Evolutionary conservation across 1,139 yeast genomes (phyloP), one percentile per base, ranked within the genome.

Genomic region (Hemisphaericaspora subhashii): DNA sequence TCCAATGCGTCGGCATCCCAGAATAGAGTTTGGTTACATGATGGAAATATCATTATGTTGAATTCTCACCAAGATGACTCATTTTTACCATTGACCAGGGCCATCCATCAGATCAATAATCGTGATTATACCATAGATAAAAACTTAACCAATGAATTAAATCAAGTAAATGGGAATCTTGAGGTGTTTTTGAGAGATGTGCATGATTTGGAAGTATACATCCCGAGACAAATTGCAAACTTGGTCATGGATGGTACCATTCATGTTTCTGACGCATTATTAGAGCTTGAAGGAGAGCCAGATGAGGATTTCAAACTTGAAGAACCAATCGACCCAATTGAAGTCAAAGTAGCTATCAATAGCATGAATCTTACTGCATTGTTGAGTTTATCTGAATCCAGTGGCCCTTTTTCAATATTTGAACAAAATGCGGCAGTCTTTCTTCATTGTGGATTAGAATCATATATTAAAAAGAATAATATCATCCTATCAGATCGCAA

Each of bases 331-430:
- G 87, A 82, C 5, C 72, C 33, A 13, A 33, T 80, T 43, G 87
- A 82, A 51, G 86, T 43, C 2, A 35, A 28, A 17, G 36, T 40
- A 7, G 38, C 43, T 3, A 23, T 44, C 8, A 44, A 38, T 30
- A 30, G 34, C 4, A 34, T 42, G 36, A 44, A 40, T 30, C 27
- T 43, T 10, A 41, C 41, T 2, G 80, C 51, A 79, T 81, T 54
- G 71, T 80, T 52, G 85, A 79, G 53, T 79, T 66, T 53, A 75
- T 80, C 52, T 58, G 77, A 24, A 15, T 11, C 10, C 4, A 7
- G n/a, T 6, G 33, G 33, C 10, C 2, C 27, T 24, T 4, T n/a
- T n/a, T n/a, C n/a, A n/a, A n/a, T n/a, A n/a, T n/a, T n/a, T n/a
- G n/a, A n/a, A n/a, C n/a, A n/a, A n/a, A n/a, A n/a, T n/a, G n/a